These are phyloP conservation scores for Fusarium phyllophilum DNA, from an alignment of 2,329 filamentous ascomycete species.

Conservation along the genomic window DNA sequence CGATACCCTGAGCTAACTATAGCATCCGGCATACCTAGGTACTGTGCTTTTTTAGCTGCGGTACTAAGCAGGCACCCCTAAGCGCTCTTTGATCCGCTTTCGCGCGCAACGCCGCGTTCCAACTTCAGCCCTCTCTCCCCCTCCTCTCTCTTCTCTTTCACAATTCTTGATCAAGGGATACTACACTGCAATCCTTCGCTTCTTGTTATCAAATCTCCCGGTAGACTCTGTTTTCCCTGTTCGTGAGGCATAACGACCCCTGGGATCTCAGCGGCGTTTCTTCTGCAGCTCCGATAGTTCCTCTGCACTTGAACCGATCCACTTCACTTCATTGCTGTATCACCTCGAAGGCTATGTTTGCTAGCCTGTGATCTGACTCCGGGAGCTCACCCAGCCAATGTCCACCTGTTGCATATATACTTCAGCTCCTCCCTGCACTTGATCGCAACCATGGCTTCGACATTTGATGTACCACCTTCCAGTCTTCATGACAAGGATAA, in stretches of 20 bases:
- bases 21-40: conserved; percentile 12
- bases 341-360: conserved; percentile 46
- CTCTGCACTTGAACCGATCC: conserved; percentile 25
- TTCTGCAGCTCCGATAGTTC: conserved; percentile 30
- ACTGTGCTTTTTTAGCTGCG: conserved; percentile 16
- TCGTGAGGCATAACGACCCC: conserved; percentile 11
- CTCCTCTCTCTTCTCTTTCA: conserved; percentile 36
- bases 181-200: conserved; percentile 16
- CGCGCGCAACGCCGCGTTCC: conserved; percentile 40
- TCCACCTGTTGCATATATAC: conserved; percentile 50
- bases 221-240: not conserved
- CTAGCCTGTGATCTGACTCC: conserved; percentile 46
- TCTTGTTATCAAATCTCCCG: conserved; percentile 1
- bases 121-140: conserved; percentile 42
- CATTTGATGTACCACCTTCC: conserved; percentile 54
- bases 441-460: conserved; percentile 55
- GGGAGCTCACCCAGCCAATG: conserved; percentile 41
- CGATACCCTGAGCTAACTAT: conserved; percentile 13
- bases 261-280: conserved; percentile 21
- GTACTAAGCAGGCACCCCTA: conserved; percentile 39
- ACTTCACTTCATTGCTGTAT: conserved; percentile 28
- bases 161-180: conserved; percentile 30
- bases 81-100: conserved; percentile 43
- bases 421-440: conserved; percentile 36
- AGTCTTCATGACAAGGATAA: conserved; percentile 51